These are phyloP conservation scores for Petunia axillaris DNA, from an alignment of 257 asterid genomes.

Conservation along the genomic window DNA sequence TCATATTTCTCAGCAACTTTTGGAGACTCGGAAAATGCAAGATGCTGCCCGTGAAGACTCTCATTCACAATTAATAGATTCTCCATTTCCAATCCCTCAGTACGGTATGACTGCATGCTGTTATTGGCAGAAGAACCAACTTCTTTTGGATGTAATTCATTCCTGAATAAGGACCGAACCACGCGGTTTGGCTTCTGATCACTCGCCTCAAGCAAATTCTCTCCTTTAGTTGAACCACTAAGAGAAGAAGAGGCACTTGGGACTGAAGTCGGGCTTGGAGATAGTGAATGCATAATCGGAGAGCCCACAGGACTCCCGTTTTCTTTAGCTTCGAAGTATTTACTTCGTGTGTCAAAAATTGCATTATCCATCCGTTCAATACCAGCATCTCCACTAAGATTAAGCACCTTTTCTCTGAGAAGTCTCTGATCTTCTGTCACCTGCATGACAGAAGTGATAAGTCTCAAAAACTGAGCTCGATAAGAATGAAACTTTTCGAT, in stretches of 20 bases:
- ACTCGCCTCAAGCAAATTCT: slow-evolving; percentile 31
- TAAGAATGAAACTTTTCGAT: neutral
- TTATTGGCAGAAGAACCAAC: slow-evolving; percentile 39
- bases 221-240: slow-evolving; percentile 43
- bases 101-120: slow-evolving; percentile 25
- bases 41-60: slow-evolving; percentile 75
- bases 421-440: slow-evolving; percentile 79
- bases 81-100: slow-evolving; percentile 60
- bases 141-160: slow-evolving; percentile 40
- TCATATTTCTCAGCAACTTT: slow-evolving; percentile 41
- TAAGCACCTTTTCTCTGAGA: slow-evolving; percentile 78
- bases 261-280: slow-evolving; percentile 42
- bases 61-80: slow-evolving; percentile 86
- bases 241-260: slow-evolving; percentile 40
- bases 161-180: slow-evolving; percentile 66
- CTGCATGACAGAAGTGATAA: slow-evolving; percentile 40
- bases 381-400: slow-evolving; percentile 86
- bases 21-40: slow-evolving; percentile 44
- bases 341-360: slow-evolving; percentile 56
- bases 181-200: slow-evolving; percentile 51
- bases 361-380: slow-evolving; percentile 80
- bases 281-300: slow-evolving; percentile 39
- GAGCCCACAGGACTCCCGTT: slow-evolving; percentile 51
- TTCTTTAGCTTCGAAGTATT: slow-evolving; percentile 62
- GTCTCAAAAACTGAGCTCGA: neutral